Base-by-base conservation (phyloP, 768 basidiomycete species). In the Tylopilus vinaceipallidus region DNA sequence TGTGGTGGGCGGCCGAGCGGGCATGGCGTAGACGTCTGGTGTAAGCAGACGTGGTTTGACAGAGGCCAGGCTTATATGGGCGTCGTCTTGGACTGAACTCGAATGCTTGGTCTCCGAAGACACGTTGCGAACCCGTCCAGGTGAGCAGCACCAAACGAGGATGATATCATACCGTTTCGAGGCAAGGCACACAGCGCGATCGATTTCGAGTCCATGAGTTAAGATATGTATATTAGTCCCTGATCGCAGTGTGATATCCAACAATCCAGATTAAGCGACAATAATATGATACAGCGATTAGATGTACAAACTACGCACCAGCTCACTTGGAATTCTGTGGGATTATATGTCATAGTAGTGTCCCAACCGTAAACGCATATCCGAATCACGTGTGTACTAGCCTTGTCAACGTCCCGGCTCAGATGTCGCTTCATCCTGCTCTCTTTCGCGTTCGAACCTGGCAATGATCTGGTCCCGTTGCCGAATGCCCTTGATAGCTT, bases 391-490 rank as follows among this genome's bases (percentile, higher is more conserved):
- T 13, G 7, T 8, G 17, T 17, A 19, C 23, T 23, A 7, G 23
- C 44, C 4, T 12, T 20, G 13, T 22, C 37, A 37, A 27, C 9
- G 16, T 9, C 19, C 8, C 32, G n/a, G 17, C 19, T 24, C 39
- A 4, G 7, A 11, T 24, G 35, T 50, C 4, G 11, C 41, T 29
- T 45, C 39, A 16, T 45, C 52, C n/a, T 39, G 46, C 24, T 55
- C 55, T 24, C 3, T 42, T 23, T 53, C 57, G n/a, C 29, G 46
- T 22, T 44, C 47, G 24, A 54, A 39, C 2, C 27, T 12, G 4
- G 45, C 52, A 36, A 59, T 49, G 6, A 66, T 37, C 17, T 49
- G 51, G 34, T 74, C 64, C 3, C 71, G 70, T 27, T 66, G 64
- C 10, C 53, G 59, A 20, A 73, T 49, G 10, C 62, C 64, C 9